Evolutionary conservation across 2,329 filamentous ascomycete genomes (phyloP).

Genomic region (Scortechinia acanthostroma): DNA sequence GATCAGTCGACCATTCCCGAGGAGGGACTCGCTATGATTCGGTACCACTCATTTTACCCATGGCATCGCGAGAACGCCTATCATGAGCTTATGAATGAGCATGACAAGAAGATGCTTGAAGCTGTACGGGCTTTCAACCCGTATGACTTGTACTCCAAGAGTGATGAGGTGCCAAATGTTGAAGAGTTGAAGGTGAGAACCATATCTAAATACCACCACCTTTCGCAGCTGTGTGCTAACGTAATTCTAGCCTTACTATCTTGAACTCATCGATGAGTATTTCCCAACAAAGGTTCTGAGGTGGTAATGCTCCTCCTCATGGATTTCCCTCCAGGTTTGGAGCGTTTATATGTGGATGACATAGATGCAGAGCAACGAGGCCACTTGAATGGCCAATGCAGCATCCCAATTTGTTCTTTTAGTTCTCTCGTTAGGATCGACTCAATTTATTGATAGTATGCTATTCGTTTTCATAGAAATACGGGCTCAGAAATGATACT

Average conservation of each 20-base stretch:
- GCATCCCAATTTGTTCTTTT: too few species aligned
- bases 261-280: constrained; percentile 69
- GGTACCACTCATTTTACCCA: constrained; percentile 88
- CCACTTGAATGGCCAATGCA: too few species aligned
- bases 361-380: too few species aligned
- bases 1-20: constrained; percentile 72
- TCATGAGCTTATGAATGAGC: constrained; percentile 72
- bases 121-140: constrained; percentile 84
- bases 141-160: constrained; percentile 89
- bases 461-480: too few species aligned
- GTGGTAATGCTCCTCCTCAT: too few species aligned
- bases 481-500: too few species aligned
- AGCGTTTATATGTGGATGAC: too few species aligned
- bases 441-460: too few species aligned
- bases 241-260: constrained; percentile 56
- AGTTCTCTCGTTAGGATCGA: too few species aligned
- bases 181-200: constrained; percentile 65
- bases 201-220: too few species aligned
- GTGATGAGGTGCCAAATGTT: constrained; percentile 69
- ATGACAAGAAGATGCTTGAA: constrained; percentile 72
- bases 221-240: constrained; percentile 6
- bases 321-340: too few species aligned
- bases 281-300: constrained; percentile 62
- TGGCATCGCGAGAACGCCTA: constrained; percentile 83
- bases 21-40: constrained; percentile 84